Percentiles rank a stretch among this genome's conserved stretches.
Evolutionary conservation across 495 filamentous ascomycete genomes (phyloP).

Genomic region (Penicillium canariense): DNA sequence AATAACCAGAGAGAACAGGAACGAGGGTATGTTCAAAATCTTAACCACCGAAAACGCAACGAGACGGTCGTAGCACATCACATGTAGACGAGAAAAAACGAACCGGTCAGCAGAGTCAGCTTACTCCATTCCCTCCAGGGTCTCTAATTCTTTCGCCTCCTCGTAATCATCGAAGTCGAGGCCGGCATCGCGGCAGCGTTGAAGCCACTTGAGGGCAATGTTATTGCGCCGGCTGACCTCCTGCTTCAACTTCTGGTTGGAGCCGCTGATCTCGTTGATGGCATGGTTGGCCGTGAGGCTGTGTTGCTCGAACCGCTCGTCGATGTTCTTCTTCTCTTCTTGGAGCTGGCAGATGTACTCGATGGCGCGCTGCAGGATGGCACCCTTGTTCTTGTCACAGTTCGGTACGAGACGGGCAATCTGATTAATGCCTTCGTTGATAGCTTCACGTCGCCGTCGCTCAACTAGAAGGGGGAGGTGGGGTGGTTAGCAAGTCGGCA

Average conservation of each 20-base stretch:
- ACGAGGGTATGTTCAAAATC: slow-evolving; percentile 33
- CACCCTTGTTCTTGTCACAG: slow-evolving; percentile 99
- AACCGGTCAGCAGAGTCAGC: slow-evolving; percentile 3
- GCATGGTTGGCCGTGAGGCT: slow-evolving; percentile 94
- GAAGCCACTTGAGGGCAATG: slow-evolving; percentile 70
- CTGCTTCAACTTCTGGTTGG: slow-evolving; percentile 85
- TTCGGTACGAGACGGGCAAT: slow-evolving; percentile 95
- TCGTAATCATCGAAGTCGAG: slow-evolving; percentile 55
- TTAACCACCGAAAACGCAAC: slow-evolving; percentile 21
- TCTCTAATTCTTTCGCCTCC: slow-evolving; percentile 42
- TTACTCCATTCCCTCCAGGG: slow-evolving; percentile 37
- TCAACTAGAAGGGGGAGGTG: slow-evolving; percentile 61
- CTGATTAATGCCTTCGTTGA: slow-evolving; percentile 99
- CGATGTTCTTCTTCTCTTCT: slow-evolving; percentile 88
- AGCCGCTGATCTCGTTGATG: slow-evolving; percentile 81
- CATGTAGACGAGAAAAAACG: slow-evolving; percentile 7
- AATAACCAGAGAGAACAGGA: slow-evolving; percentile 12
- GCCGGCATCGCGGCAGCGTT: slow-evolving; percentile 72
- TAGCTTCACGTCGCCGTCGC: slow-evolving; percentile 93
- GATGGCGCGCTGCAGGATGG: slow-evolving; percentile 90
- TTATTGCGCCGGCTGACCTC: slow-evolving; percentile 61
- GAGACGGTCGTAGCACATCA: slow-evolving; percentile 34
- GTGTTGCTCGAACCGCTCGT: slow-evolving; percentile 95
- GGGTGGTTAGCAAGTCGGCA: slow-evolving; percentile 5
- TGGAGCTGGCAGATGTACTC: slow-evolving; percentile 92